Evolutionary conservation across 805 yeast genomes (phyloP), one percentile per base, ranked within the genome.

Genomic region (Clavispora asparagi): DNA sequence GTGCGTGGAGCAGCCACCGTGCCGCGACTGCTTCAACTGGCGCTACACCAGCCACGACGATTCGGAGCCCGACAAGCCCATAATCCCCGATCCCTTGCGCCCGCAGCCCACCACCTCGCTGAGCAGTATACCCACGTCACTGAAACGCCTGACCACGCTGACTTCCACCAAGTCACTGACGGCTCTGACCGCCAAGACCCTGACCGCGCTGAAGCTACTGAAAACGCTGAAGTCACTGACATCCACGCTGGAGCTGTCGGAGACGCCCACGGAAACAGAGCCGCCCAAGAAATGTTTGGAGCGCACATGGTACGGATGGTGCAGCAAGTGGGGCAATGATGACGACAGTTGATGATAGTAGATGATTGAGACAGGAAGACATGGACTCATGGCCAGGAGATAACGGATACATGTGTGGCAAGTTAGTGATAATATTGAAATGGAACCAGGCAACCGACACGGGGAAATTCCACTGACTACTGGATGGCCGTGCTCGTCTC

Each of bases 21-120:
- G 98, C 62, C 76, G 83, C 45, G 98, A 91, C 58, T 91, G 98
- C 63, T 86, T 78, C 64, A 86, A 87, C 59, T 91, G 98, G 98
- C 76, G 82, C 42, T 90, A 78, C 62, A 79, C 85, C 4, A 73
- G 76, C 19, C 80, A 73, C 45, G 73, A 73, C 43, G 73, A 71
- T 45, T 53, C 56, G 27, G 71, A 65, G 48, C 64, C 57, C 14
- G 73, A 69, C 44, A 70, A 63, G 56, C 73, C 74, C 16, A 39
- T 42, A 28, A 50, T 68, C 42, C 74, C 74, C 16, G 64, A 68
- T 45, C 74, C 76, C 1, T 61, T 70, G 41, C 45, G 49, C 44
- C 70, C 70, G n/a, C 45, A 41, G 13, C 56, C 55, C 29, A 41
- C 43, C 4, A 6, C 16, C 25, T 17, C 23, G 25, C 23, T 19